Evolutionary conservation across 1,284 basidiomycete genomes (phyloP), one percentile per base, ranked within the genome.

Genomic region (Trametes polyzona): DNA sequence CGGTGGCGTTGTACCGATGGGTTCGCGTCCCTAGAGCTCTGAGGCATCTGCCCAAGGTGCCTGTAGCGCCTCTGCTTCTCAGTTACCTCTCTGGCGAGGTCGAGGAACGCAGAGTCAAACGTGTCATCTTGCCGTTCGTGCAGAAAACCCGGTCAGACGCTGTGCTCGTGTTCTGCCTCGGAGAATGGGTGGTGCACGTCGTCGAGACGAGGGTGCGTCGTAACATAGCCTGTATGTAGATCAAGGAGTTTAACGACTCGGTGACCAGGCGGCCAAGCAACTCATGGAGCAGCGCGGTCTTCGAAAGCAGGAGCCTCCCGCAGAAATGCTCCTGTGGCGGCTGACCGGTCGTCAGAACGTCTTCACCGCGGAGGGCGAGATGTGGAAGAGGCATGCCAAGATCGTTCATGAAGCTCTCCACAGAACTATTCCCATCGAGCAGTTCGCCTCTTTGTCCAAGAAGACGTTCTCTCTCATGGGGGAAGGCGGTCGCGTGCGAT

Each of bases 261-360:
- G 36, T 17, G 37, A 21, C 8, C 29, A 61, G 62, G 26, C 57
- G 11, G 58, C 46, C 10, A 56, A 56, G 10, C 46, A 51, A 4
- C 64, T 60, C 47, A 55, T 57, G 21, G 54, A 60, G 41, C 49
- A 53, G 49, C 55, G 54, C n/a, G 29, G 27, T n/a, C 47, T 65
- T 43, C 64, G 67, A 10, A 73, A 73, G 59, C 66, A 72, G 47
- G 62, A 62, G 24, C 68, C 69, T 12, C 64, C 67, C 3, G 61
- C 67, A 36, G 64, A 65, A 47, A 55, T 66, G 36, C 63, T 69
- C 1, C 57, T 73, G 19, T 71, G 69, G 69, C 52, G 64, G 41
- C 55, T 72, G n/a, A 65, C 69, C 30, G 71, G 72, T 16, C 47
- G 47, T 50, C 51, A 65, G 19, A 72, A 70, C 41, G 63, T 73